Percentiles rank a stretch among this genome's conserved stretches.
Evolutionary conservation across 176 grass and related monocot species (phyloP).

Genomic region (Oryza glaberrima): DNA sequence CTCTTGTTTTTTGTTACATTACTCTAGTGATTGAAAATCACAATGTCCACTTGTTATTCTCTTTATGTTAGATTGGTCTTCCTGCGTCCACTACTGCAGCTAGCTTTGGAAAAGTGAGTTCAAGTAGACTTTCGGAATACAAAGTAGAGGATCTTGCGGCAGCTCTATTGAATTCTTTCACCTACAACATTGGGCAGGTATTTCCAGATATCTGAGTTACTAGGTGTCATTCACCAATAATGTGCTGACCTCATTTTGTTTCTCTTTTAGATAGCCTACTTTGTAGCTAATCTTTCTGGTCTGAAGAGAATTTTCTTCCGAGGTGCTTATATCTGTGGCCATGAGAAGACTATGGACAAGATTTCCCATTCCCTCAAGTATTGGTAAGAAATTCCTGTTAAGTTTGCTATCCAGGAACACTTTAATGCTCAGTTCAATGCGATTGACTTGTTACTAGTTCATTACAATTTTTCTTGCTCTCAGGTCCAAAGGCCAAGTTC

Average conservation of each 20-base stretch:
- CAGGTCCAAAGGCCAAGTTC: constrained; percentile 98
- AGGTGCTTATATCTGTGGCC: constrained; percentile 92
- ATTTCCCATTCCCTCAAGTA: constrained; percentile 95
- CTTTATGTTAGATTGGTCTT: constrained; percentile 75
- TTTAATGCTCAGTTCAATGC: not conserved
- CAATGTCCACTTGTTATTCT: constrained; percentile 39
- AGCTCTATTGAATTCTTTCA: constrained; percentile 91
- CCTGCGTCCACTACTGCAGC: constrained; percentile 93
- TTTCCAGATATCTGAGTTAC: constrained; percentile 1
- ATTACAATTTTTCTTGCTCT: constrained; percentile 5
- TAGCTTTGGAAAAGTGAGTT: constrained; percentile 94
- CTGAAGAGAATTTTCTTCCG: constrained; percentile 95
- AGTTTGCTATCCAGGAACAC: constrained; percentile 1
- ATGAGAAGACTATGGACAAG: constrained; percentile 95
- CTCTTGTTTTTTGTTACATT: not conserved
- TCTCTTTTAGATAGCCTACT: constrained; percentile 87
- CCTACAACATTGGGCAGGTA: constrained; percentile 97
- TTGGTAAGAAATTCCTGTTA: constrained; percentile 59
- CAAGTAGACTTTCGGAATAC: constrained; percentile 90
- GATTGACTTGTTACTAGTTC: not conserved
- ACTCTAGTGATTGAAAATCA: not conserved
- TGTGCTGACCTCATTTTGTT: constrained; percentile 7
- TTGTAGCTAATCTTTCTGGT: constrained; percentile 94
- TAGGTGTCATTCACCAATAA: constrained; percentile 8
- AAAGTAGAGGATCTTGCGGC: constrained; percentile 90